phyloP scores from a whole-genome alignment of 495 filamentous ascomycete genomes.

The Aspergillus campestris region DNA sequence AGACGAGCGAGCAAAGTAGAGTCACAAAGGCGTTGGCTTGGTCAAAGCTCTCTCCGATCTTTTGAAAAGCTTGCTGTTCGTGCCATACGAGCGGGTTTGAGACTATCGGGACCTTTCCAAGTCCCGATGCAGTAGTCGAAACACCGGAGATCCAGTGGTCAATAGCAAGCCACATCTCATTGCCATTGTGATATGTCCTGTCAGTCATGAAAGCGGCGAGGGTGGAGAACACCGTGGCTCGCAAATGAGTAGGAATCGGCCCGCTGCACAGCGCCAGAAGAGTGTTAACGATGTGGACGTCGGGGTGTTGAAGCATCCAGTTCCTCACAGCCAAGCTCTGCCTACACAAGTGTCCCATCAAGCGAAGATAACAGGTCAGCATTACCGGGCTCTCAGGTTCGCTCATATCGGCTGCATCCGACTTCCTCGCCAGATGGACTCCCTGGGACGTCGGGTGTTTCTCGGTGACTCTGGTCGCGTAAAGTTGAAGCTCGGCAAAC shows the following conservation, averaged over 20 bases:
- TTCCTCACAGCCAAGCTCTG: constrained; percentile 58
- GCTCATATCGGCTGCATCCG: constrained; percentile 57
- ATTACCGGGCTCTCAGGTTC: constrained; percentile 85
- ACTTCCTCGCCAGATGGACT: constrained; percentile 50
- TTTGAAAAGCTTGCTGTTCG: constrained; percentile 47
- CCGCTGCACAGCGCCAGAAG: constrained; percentile 63
- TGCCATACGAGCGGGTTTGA: constrained; percentile 35
- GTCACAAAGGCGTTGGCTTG: constrained; percentile 73
- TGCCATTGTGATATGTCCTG: constrained; percentile 50
- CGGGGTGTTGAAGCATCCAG: constrained; percentile 58
- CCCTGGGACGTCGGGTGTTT: constrained; percentile 49
- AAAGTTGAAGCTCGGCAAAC: constrained; percentile 76
- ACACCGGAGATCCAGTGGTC: constrained; percentile 64
- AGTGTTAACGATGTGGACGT: constrained; percentile 52
- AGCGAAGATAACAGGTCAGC: constrained; percentile 83
- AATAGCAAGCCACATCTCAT: constrained; percentile 59
- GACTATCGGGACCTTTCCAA: constrained; percentile 27
- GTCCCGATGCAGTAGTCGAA: constrained; percentile 29
- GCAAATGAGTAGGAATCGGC: constrained; percentile 60
- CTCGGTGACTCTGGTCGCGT: constrained; percentile 58
- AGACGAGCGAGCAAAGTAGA: constrained; percentile 59
- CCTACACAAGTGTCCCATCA: constrained; percentile 69
- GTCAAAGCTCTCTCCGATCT: constrained; percentile 62
- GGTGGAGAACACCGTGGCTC: constrained; percentile 65
- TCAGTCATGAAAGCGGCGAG: constrained; percentile 59